Percentiles rank a stretch among this genome's conserved stretches.
phyloP scores from a whole-genome alignment of 768 basidiomycete species.

The Guyanaporus albipodus region DNA sequence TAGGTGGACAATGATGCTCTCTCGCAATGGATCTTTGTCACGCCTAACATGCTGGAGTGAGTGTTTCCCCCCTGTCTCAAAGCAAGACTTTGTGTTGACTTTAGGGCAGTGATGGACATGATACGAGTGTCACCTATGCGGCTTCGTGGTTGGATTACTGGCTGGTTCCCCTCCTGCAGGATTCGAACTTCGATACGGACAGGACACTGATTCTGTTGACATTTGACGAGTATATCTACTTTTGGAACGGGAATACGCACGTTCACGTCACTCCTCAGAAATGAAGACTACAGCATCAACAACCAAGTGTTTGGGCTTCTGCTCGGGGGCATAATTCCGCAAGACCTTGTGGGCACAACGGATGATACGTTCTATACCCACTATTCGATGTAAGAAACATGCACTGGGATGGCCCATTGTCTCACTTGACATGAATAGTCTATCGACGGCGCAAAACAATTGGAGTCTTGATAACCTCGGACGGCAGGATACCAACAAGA shows the following conservation, averaged over 20 bases:
- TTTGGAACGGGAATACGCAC: too few species aligned
- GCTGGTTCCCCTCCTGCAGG: too few species aligned
- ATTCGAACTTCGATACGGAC: too few species aligned
- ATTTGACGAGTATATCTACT: too few species aligned
- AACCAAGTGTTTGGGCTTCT: background rate
- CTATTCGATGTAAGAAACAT: background rate
- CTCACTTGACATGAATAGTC: background rate
- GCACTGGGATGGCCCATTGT: background rate
- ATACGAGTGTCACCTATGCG: too few species aligned
- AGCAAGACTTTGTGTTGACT: background rate
- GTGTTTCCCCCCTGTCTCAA: constrained; percentile 1
- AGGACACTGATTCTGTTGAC: too few species aligned
- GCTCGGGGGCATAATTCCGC: background rate
- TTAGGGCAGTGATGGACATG: too few species aligned
- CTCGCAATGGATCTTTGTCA: constrained; percentile 60
- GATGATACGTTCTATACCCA: background rate
- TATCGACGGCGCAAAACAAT: background rate
- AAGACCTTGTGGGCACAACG: background rate
- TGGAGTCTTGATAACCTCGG: background rate
- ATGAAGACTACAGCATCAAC: background rate
- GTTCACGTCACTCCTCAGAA: background rate
- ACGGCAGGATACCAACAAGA: background rate
- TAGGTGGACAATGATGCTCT: constrained; percentile 38
- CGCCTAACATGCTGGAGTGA: constrained; percentile 47
- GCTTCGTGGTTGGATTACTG: too few species aligned